These are phyloP conservation scores for Rhizopogon sp. DNA, from an alignment of 768 basidiomycete species.

Conservation along the genomic window DNA sequence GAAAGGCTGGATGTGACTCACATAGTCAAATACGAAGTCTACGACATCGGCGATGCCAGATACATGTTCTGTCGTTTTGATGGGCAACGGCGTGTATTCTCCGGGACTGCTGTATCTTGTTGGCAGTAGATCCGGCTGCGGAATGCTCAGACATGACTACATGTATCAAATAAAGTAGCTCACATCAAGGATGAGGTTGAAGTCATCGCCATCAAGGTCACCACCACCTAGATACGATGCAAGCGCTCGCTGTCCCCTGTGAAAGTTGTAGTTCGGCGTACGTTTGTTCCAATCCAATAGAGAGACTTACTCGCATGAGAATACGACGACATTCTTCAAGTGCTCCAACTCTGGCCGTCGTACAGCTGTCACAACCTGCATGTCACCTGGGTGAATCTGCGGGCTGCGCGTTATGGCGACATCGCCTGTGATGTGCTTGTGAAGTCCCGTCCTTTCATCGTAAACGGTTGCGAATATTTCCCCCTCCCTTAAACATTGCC, in stretches of 20 bases:
- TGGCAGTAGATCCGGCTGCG: slow-evolving; percentile 28
- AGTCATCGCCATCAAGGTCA: slow-evolving; percentile 50
- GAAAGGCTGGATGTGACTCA: slow-evolving; percentile 15
- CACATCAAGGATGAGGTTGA: slow-evolving; percentile 42
- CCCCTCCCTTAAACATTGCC: slow-evolving; percentile 38
- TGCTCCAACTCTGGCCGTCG: slow-evolving; percentile 32
- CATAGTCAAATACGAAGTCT: slow-evolving; percentile 44
- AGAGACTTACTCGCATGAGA: slow-evolving; percentile 38
- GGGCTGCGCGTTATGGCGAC: slow-evolving; percentile 48
- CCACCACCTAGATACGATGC: slow-evolving; percentile 49
- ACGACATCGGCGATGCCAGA: slow-evolving; percentile 41
- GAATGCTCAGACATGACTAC: slow-evolving; percentile 5
- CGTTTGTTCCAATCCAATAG: neutral
- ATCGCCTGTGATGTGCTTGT: slow-evolving; percentile 28
- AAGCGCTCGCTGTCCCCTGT: slow-evolving; percentile 38
- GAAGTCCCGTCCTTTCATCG: slow-evolving; percentile 24
- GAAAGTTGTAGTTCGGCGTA: slow-evolving; percentile 5
- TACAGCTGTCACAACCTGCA: slow-evolving; percentile 39
- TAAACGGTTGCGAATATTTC: slow-evolving; percentile 42
- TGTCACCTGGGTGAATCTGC: slow-evolving; percentile 48
- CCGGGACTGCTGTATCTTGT: slow-evolving; percentile 24
- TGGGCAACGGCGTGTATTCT: slow-evolving; percentile 32
- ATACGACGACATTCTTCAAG: slow-evolving; percentile 44
- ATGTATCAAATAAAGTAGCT: slow-evolving; percentile 8
- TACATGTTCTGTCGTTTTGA: slow-evolving; percentile 23